Conservation (phyloP, 164 flowering plant genomes). For the Platanus orientalis region DNA sequence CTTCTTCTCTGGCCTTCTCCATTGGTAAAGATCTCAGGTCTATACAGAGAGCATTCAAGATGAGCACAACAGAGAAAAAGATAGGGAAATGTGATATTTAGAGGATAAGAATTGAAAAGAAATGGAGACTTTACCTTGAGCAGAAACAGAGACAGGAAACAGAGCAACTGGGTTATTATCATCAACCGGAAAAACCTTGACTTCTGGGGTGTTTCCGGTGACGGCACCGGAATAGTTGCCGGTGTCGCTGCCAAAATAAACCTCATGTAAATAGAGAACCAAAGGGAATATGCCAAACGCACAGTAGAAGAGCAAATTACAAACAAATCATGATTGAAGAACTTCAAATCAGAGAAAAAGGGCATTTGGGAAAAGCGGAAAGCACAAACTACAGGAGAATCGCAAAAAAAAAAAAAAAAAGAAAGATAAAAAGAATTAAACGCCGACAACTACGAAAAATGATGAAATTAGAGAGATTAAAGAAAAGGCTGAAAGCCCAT, state of each 20-base stretch:
- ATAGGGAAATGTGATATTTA: neutral
- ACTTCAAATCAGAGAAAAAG: neutral
- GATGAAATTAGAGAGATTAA: neutral
- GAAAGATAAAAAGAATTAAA: neutral
- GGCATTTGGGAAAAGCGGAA: neutral
- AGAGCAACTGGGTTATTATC: slow-evolving; percentile 9
- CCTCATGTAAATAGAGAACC: neutral
- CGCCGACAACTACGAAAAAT: too few species aligned
- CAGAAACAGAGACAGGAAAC: slow-evolving; percentile 23
- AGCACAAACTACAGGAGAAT: neutral
- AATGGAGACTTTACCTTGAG: slow-evolving; percentile 26
- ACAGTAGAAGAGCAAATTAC: neutral
- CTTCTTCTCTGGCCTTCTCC: slow-evolving; percentile 25
- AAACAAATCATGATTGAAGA: neutral
- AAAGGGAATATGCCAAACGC: neutral
- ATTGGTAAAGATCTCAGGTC: slow-evolving; percentile 17
- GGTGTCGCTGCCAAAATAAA: slow-evolving; percentile 4
- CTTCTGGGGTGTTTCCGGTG: slow-evolving; percentile 10
- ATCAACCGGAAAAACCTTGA: slow-evolving; percentile 9
- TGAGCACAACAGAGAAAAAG: neutral
- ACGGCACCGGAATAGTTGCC: slow-evolving; percentile 2
- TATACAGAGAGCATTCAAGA: too few species aligned
- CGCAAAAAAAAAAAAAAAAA: neutral
- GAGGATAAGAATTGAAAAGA: neutral
- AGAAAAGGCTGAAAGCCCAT: neutral